Conservation (phyloP, 139 green algal genomes). For the Pycnococcus provasolii region DNA sequence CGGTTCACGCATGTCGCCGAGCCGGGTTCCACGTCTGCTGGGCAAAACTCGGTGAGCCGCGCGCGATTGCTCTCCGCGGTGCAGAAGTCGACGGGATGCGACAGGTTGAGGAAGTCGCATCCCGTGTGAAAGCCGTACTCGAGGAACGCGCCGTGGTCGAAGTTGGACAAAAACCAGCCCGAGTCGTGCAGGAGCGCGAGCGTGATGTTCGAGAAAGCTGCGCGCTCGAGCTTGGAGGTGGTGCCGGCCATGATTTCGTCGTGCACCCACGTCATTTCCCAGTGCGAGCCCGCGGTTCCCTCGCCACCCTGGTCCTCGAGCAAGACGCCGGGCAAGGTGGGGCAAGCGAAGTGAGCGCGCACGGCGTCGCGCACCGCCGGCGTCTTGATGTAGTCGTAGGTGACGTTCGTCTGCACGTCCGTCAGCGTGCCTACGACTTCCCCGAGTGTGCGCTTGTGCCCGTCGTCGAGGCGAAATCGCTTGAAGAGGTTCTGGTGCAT, state of each 20-base stretch:
- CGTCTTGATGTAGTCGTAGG: too few relatives aligned
- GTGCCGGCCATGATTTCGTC: conserved; percentile 48
- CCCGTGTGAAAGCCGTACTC: not conserved
- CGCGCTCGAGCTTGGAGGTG: conserved; percentile 19
- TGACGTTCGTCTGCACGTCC: too few relatives aligned
- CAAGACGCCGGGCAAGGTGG: conserved; percentile 36
- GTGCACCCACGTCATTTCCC: conserved; percentile 41
- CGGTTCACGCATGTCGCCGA: too few relatives aligned
- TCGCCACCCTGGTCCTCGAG: conserved; percentile 50
- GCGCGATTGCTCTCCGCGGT: too few relatives aligned
- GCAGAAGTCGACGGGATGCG: too few relatives aligned
- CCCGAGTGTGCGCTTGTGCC: too few relatives aligned
- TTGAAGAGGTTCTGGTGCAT: too few relatives aligned
- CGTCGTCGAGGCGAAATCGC: too few relatives aligned
- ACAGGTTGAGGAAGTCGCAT: not conserved
- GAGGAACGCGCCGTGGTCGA: conserved; percentile 9
- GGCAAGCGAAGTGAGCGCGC: conserved; percentile 48
- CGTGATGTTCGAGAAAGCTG: conserved; percentile 37
- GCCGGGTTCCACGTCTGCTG: too few relatives aligned
- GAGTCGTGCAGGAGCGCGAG: conserved; percentile 43
- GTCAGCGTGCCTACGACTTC: too few relatives aligned
- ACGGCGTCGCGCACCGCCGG: not conserved
- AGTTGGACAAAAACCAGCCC: conserved; percentile 22
- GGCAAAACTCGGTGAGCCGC: too few relatives aligned
- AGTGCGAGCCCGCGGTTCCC: conserved; percentile 47